Evolutionary conservation across 306 rosid genomes (phyloP).

Genomic region (Ochetophila trinervis): DNA sequence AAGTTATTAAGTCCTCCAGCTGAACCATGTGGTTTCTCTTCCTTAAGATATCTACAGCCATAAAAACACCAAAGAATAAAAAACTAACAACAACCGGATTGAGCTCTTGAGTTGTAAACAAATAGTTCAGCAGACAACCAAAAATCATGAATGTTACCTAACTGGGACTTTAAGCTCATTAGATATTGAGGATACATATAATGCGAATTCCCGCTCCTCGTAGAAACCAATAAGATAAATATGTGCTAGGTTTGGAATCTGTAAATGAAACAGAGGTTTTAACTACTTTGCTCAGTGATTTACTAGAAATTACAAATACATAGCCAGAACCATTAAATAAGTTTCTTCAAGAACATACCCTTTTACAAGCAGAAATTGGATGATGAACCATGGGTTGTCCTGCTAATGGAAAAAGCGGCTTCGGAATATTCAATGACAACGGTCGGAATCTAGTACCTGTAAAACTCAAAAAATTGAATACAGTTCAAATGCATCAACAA

Average conservation of each 20-base stretch:
- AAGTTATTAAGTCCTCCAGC: conserved; percentile 93
- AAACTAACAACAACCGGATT: conserved; percentile 4
- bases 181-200: conserved; percentile 83
- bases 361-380: conserved; percentile 92
- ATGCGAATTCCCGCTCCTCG: conserved; percentile 88
- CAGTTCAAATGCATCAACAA: neutral
- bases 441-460: conserved; percentile 96
- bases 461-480: conserved; percentile 11
- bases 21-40: conserved; percentile 93
- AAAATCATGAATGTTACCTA: conserved; percentile 39
- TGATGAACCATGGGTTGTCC: conserved; percentile 99
- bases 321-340: conserved; percentile 10
- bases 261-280: conserved; percentile 20
- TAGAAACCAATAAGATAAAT: conserved; percentile 90
- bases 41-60: conserved; percentile 70
- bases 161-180: conserved; percentile 88
- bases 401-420: conserved; percentile 94
- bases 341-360: conserved; percentile 40
- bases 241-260: conserved; percentile 86
- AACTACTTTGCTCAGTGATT: conserved; percentile 2
- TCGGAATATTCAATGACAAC: conserved; percentile 79
- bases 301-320: neutral
- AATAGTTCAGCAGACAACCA: conserved; percentile 7
- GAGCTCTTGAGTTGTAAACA: conserved; percentile 3
- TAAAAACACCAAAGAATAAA: conserved; percentile 2